A percentile compares a stretch with the other conserved stretches of the same genome.
Evolutionary conservation across 768 basidiomycete genomes (phyloP).

Genomic region (Panus rudis): DNA sequence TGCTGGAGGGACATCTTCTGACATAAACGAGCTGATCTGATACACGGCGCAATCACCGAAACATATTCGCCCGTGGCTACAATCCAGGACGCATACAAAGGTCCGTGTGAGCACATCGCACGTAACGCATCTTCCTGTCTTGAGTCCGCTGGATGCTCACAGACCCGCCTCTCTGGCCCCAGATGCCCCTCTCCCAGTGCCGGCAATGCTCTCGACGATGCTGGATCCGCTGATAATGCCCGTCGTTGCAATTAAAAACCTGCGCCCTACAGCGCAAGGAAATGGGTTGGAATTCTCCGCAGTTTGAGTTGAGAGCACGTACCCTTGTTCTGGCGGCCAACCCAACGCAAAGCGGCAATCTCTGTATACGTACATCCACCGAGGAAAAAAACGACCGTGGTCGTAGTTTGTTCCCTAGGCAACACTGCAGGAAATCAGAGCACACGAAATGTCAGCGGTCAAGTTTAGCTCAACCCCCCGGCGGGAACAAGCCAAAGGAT

Average conservation of each 20-base stretch:
- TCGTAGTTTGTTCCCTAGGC: constrained; percentile 57
- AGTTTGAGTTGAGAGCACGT: constrained; percentile 10
- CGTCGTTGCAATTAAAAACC: constrained; percentile 86
- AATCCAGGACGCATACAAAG: no score
- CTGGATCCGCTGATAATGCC: constrained; percentile 78
- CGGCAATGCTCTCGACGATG: constrained; percentile 64
- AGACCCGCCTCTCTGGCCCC: constrained; percentile 36
- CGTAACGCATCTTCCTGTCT: no score
- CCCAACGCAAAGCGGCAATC: constrained; percentile 92
- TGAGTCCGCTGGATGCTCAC: no score
- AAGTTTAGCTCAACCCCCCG: neutral
- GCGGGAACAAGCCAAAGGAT: neutral
- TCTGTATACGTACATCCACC: constrained; percentile 98
- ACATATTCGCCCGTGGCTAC: no score
- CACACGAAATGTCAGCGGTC: neutral
- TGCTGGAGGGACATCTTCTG: no score
- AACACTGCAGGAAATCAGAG: constrained; percentile 29
- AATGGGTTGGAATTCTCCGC: constrained; percentile 2
- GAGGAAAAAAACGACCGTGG: constrained; percentile 91
- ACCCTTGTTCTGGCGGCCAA: constrained; percentile 81
- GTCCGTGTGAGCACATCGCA: no score
- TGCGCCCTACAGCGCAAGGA: constrained; percentile 71
- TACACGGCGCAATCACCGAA: no score
- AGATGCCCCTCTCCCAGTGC: constrained; percentile 27
- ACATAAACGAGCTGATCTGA: no score